A percentile compares a stretch with the other conserved stretches of the same genome.
These are phyloP conservation scores for Fraxinus sp. DNA, from an alignment of 305 asterid species.

Conservation along the genomic window DNA sequence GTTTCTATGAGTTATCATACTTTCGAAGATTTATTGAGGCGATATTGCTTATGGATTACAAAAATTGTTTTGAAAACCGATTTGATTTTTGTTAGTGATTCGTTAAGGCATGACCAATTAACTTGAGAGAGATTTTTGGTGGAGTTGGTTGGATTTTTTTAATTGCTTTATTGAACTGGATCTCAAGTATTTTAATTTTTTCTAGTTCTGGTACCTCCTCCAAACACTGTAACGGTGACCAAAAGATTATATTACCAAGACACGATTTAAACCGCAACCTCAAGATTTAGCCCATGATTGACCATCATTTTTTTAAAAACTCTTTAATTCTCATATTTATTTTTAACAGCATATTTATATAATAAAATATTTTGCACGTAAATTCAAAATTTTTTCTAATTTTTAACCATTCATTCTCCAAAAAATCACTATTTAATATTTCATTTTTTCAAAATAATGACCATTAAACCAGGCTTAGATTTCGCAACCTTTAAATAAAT, in stretches of 20 bases:
- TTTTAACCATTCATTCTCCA: too few relatives aligned
- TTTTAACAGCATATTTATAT: too few relatives aligned
- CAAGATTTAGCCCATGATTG: not conserved
- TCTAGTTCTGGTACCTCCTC: not conserved
- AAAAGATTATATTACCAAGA: not conserved
- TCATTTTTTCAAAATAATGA: too few relatives aligned
- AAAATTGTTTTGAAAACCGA: not conserved
- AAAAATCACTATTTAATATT: too few relatives aligned
- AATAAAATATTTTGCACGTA: not conserved
- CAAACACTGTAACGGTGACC: not conserved
- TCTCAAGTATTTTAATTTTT: not conserved
- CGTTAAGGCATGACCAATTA: not conserved
- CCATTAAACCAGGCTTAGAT: too few relatives aligned
- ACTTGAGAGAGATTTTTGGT: not conserved
- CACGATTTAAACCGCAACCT: not conserved
- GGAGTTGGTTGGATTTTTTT: not conserved
- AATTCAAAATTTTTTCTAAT: too few relatives aligned
- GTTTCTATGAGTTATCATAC: not conserved
- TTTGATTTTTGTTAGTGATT: slow-evolving; percentile 1
- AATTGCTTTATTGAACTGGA: not conserved
- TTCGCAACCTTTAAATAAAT: not conserved
- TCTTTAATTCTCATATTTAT: too few relatives aligned
- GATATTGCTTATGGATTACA: not conserved
- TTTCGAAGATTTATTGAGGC: not conserved
- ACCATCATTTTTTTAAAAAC: too few relatives aligned